Base-by-base conservation (phyloP, 108 stramenopile species). In the Cyclostephanos invisitatus region DNA sequence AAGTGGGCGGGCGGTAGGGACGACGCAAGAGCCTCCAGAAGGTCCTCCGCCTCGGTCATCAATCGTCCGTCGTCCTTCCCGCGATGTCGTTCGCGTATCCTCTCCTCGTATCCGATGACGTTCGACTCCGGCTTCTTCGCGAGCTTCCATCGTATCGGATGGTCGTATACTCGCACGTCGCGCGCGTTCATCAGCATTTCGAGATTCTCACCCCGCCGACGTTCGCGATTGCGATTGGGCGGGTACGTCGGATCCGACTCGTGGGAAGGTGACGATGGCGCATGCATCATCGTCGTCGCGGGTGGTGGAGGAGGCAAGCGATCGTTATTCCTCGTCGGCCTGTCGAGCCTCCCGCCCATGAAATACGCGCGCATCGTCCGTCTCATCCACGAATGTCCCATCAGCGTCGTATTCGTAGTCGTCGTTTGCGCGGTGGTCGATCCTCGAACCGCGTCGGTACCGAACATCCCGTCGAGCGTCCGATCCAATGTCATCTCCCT, bases 181-280 rank as follows among this genome's bases (percentile, higher is more conserved):
- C 81, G 71, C 22, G 81, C 81, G 36, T 67, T 62, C 7, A 61
- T 50, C 22, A 81, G 22, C 14, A 28, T 67, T 24, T 64, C 55
- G n/a, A 78, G 8, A 55, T 78, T 35, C 29, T 67, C 44, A 36
- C 73, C 44, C 15, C 44, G 46, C 11, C 60, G 72, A 0, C 73
- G 28, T 32, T 36, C 48, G 22, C 81, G 75, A 48, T 81, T 81
- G 48, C 50, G 64, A 68, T 81, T 81, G 12, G 76, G 76, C 37
- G 81, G 81, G 63, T 73, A 81, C 18, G 72, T 81, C 22, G 63
- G 57, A 73, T 81, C 72, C 7, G 53, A 14, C 40, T 74, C 51
- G 42, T 62, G 66, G 18, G 70, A 48, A 24, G 9, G 28, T 25
- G 61, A 35, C 12, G 44, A 15, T 40, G 40, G 8, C 40, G 40